phyloP scores from a whole-genome alignment of 2,329 filamentous ascomycete genomes.

The Colletotrichum australisinense region DNA sequence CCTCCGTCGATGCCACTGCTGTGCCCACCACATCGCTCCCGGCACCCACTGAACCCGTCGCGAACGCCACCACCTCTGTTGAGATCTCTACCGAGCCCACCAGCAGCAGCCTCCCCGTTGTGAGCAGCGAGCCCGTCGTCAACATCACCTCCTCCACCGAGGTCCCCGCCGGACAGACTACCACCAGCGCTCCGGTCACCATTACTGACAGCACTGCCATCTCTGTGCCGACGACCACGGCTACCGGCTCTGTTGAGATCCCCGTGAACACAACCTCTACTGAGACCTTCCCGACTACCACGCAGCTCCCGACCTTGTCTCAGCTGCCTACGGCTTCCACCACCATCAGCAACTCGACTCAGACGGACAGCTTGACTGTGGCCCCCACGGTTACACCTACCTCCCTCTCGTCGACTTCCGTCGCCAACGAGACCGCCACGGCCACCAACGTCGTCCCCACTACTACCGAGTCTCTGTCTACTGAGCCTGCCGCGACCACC shows the following conservation, averaged over 20 bases:
- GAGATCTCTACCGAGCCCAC: slow-evolving; percentile 9
- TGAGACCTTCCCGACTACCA: slow-evolving; percentile 6
- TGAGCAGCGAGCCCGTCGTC: slow-evolving; percentile 18
- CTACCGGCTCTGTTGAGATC: slow-evolving; percentile 52
- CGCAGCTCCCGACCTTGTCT: slow-evolving; percentile 19
- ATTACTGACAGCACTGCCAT: slow-evolving; percentile 17
- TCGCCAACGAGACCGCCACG: slow-evolving; percentile 23
- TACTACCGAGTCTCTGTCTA: slow-evolving; percentile 1
- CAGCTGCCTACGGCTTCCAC: slow-evolving; percentile 26
- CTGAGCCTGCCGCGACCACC: slow-evolving; percentile 14
- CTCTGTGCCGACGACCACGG: slow-evolving; percentile 50
- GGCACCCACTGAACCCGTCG: slow-evolving; percentile 13
- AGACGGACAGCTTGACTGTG: slow-evolving; percentile 8
- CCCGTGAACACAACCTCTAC: slow-evolving; percentile 26
- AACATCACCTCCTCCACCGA: slow-evolving; percentile 26
- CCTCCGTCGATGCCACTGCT: slow-evolving; percentile 1
- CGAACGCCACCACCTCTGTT: slow-evolving; percentile 17
- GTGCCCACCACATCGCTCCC: slow-evolving; percentile 11
- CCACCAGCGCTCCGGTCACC: slow-evolving; percentile 13
- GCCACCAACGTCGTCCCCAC: neutral
- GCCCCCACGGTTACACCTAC: slow-evolving; percentile 10
- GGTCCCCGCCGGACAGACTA: slow-evolving; percentile 16
- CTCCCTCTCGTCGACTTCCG: slow-evolving; percentile 12
- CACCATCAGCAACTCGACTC: slow-evolving; percentile 18
- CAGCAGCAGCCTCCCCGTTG: slow-evolving; percentile 6